Percentiles rank a stretch among this genome's conserved stretches.
These are phyloP conservation scores for Phytophthora palmivora DNA, from an alignment of 352 stramenopile genomes.

Conservation along the genomic window DNA sequence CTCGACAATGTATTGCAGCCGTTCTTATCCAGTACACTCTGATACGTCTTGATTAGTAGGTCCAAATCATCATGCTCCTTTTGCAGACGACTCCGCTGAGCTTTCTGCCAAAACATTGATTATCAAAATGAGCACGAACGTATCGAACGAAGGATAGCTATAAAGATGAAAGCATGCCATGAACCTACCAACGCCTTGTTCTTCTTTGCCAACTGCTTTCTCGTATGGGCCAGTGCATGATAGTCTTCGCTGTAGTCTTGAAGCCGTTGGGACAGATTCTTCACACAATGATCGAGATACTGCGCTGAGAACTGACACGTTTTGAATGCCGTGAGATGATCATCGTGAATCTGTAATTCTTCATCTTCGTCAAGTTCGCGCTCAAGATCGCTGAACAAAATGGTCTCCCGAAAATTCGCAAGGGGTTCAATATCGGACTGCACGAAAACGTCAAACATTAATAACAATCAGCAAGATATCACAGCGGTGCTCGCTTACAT, in stretches of 20 bases:
- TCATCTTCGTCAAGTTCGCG: slow-evolving; percentile 59
- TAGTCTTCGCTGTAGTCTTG: slow-evolving; percentile 54
- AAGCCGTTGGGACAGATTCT: slow-evolving; percentile 42
- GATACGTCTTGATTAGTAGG: slow-evolving; percentile 59
- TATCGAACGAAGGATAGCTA: background rate
- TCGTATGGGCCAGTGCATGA: slow-evolving; percentile 19
- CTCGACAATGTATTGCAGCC: background rate
- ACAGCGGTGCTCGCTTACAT: slow-evolving; percentile 38
- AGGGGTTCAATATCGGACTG: slow-evolving; percentile 66
- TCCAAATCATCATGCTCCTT: slow-evolving; percentile 65
- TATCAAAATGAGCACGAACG: background rate
- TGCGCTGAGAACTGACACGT: slow-evolving; percentile 71
- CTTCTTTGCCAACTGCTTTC: slow-evolving; percentile 24
- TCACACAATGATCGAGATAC: slow-evolving; percentile 72
- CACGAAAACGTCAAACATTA: background rate
- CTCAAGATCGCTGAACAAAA: slow-evolving; percentile 63
- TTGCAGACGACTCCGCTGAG: slow-evolving; percentile 48
- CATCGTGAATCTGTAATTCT: slow-evolving; percentile 58
- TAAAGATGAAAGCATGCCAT: background rate
- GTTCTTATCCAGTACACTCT: slow-evolving; percentile 51
- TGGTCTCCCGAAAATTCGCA: slow-evolving; percentile 53
- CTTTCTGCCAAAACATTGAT: slow-evolving; percentile 30
- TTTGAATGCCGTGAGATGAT: slow-evolving; percentile 57
- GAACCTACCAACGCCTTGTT: slow-evolving; percentile 40
- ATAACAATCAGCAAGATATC: no score